Percentiles rank a stretch among this genome's conserved stretches.
These are phyloP conservation scores for Angomonas ambiguus DNA, from an alignment of 208 protist genomes.

Conservation along the genomic window DNA sequence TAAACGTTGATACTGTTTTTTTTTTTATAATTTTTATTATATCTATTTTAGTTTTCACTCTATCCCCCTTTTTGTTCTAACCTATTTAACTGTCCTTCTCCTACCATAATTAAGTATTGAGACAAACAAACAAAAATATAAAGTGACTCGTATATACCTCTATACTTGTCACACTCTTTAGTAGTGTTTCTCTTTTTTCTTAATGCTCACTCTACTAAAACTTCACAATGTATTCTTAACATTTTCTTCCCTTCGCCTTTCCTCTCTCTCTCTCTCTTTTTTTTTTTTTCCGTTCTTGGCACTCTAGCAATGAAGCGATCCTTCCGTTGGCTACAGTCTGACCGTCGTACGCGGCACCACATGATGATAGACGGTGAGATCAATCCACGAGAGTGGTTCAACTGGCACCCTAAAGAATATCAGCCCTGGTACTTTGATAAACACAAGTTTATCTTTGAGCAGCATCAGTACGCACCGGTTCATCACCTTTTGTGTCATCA, in stretches of 20 bases:
- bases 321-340: conserved; percentile 42
- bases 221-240: too few species aligned
- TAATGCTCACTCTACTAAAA: too few species aligned
- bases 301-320: conserved; percentile 24
- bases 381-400: conserved; percentile 89
- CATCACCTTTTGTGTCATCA: conserved; percentile 87
- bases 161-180: conserved; percentile 8
- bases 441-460: conserved; percentile 90
- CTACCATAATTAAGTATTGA: conserved; percentile 17
- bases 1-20: background rate
- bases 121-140: conserved; percentile 4
- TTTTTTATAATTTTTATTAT: background rate
- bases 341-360: conserved; percentile 85
- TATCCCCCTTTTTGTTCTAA: background rate
- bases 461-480: conserved; percentile 68
- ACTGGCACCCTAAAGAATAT: conserved; percentile 90
- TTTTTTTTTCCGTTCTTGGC: conserved; percentile 10
- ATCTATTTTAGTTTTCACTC: background rate
- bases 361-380: conserved; percentile 88
- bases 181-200: conserved; percentile 18
- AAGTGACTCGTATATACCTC: background rate
- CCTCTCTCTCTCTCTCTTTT: background rate
- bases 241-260: conserved; percentile 4
- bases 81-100: background rate
- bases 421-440: conserved; percentile 91